Evolutionary conservation across 768 basidiomycete species (phyloP), one percentile per base, ranked within the genome.

Genomic region (Kondoa malvinella): DNA sequence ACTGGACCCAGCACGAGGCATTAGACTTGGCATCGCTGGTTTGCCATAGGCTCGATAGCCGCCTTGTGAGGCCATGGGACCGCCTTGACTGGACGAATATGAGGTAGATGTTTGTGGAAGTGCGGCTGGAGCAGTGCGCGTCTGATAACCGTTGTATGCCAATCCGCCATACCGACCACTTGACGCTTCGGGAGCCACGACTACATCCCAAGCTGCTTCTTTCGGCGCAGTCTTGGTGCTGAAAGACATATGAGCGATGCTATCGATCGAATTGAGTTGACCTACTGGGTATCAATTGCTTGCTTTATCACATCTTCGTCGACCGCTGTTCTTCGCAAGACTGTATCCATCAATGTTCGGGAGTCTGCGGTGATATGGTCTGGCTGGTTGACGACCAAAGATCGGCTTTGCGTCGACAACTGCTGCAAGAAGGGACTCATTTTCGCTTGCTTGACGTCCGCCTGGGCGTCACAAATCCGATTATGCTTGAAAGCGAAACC

Each of bases 371-470:
- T 40, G 61, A 67, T 50, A 2, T 50, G 40, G 40, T 50, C 40
- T 21, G 30, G 58, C 58, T 31, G 58, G 25, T 60, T 60, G 14
- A 31, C n/a, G 12, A 60, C 58, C 27, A 25, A 14, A 31, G 12
- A 21, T 30, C 34, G 30, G 33, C 29, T 30, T 60, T 21, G 29
- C 16, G 58, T 33, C 8, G 67, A 21, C 21, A 72, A 73, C 74
- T 76, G 65, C 0, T 56, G 14, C 29, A 40, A 30, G 32, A 12
- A 56, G 14, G 59, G 25, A 15, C 29, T n/a, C 40, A 60, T 57
- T 56, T 15, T 56, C 25, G 40, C 57, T 59, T 68, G 30, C 17
- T 15, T 29, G n/a, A 25, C 26, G 21, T 31, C 33, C 3, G 8
- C 17, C 4, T 17, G 67, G 2, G 17, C 3, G 3, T 17, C 25